Percentiles rank a stretch among this genome's conserved stretches.
These are phyloP conservation scores for Albizia julibrissin DNA, from an alignment of 306 rosid species.

Conservation along the genomic window DNA sequence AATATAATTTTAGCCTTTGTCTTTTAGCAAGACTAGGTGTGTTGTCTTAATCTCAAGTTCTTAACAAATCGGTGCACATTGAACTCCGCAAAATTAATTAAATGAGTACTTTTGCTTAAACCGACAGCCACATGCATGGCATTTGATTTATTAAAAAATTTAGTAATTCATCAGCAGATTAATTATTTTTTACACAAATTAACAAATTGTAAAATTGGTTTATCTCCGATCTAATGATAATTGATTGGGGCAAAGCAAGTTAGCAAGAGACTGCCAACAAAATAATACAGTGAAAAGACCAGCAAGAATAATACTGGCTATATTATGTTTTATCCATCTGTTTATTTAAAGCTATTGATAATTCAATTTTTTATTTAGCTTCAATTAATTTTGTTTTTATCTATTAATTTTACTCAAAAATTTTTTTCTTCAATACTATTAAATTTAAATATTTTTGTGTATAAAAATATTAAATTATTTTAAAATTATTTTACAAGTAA, in stretches of 20 bases:
- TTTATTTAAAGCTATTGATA: neutral
- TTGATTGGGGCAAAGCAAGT: neutral
- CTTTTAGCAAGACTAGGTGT: conserved; percentile 33
- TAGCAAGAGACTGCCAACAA: neutral
- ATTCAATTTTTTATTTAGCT: neutral
- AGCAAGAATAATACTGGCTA: neutral
- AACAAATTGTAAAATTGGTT: neutral
- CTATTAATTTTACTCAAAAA: neutral
- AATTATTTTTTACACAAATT: neutral
- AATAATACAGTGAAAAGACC: neutral
- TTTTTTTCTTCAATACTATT: too few relatives aligned
- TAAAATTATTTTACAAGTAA: neutral
- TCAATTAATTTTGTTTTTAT: too few relatives aligned
- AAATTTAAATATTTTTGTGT: neutral
- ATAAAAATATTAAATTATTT: too few relatives aligned
- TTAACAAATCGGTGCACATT: conserved; percentile 23
- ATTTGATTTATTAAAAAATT: neutral
- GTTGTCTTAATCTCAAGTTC: neutral
- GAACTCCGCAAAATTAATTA: conserved; percentile 32
- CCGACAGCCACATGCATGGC: neutral
- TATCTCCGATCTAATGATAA: neutral
- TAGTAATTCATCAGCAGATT: too few relatives aligned
- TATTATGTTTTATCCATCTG: neutral
- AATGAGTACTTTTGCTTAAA: conserved; percentile 24
- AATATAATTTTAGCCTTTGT: conserved; percentile 15